phyloP scores from a whole-genome alignment of 2,329 filamentous ascomycete genomes.

The Fusarium sp. region DNA sequence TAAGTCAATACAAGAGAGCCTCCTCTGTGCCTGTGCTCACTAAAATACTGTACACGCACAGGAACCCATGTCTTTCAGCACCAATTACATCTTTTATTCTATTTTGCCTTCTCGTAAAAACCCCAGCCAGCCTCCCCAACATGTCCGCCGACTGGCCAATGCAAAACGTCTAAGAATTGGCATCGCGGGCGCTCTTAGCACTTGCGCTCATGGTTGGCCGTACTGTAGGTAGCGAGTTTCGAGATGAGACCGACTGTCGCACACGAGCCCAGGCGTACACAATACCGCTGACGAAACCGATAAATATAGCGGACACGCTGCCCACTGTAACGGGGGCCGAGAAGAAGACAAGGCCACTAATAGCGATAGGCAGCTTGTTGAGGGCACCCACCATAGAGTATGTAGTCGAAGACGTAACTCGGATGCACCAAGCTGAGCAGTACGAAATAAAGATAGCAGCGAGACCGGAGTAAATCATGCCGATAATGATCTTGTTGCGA shows the following conservation, averaged over 20 bases:
- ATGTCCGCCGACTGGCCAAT: background rate
- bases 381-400: conserved; percentile 99
- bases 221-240: conserved; percentile 76
- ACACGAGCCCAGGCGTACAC: conserved; percentile 80
- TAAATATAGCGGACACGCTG: conserved; percentile 88
- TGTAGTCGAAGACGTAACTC: conserved; percentile 95
- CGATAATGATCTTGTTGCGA: conserved; percentile 82
- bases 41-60: conserved; percentile 27
- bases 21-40: conserved; percentile 16
- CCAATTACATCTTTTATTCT: background rate
- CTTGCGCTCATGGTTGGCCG: conserved; percentile 83
- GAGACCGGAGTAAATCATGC: conserved; percentile 94
- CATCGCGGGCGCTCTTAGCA: conserved; percentile 89
- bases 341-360: conserved; percentile 95
- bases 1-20: conserved; percentile 18
- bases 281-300: conserved; percentile 92
- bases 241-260: conserved; percentile 76
- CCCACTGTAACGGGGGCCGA: conserved; percentile 92
- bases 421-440: conserved; percentile 98
- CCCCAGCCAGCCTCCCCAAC: background rate
- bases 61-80: conserved; percentile 4
- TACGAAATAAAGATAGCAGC: conserved; percentile 99
- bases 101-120: background rate
- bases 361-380: conserved; percentile 96
- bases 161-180: conserved; percentile 63